These are phyloP conservation scores for Colletotrichum magnum DNA, from an alignment of 2,329 filamentous ascomycete genomes.

Conservation along the genomic window DNA sequence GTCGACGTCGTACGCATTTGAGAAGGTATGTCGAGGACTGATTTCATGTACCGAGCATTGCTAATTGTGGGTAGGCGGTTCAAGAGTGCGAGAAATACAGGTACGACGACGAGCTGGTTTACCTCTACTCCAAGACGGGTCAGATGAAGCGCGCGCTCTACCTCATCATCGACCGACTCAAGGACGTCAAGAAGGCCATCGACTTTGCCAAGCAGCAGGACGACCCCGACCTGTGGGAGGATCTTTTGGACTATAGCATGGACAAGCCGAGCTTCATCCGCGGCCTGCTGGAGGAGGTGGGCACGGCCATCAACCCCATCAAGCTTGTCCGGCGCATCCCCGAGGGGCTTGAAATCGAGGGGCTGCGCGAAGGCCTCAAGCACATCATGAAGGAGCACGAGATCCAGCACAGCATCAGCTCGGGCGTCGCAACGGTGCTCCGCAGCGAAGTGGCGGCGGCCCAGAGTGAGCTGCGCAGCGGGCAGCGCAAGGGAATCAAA, in stretches of 20 bases:
- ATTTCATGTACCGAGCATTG: not conserved
- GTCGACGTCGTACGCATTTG: constrained; percentile 90
- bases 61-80: constrained; percentile 63
- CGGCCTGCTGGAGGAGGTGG: constrained; percentile 91
- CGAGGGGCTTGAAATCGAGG: constrained; percentile 92
- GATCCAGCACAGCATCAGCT: constrained; percentile 92
- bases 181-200: constrained; percentile 93
- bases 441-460: constrained; percentile 88
- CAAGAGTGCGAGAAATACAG: constrained; percentile 84
- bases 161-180: constrained; percentile 93
- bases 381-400: constrained; percentile 97
- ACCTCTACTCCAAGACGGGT: constrained; percentile 94
- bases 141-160: constrained; percentile 92
- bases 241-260: constrained; percentile 96
- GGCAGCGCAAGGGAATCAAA: constrained; percentile 88
- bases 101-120: constrained; percentile 94
- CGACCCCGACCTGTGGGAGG: constrained; percentile 94
- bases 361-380: constrained; percentile 87
- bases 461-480: constrained; percentile 84
- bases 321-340: constrained; percentile 91
- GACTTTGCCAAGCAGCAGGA: constrained; percentile 94
- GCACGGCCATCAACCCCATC: constrained; percentile 93
- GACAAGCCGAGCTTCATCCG: constrained; percentile 96
- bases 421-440: constrained; percentile 88
- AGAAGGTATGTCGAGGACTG: constrained; percentile 65